phyloP scores from a whole-genome alignment of 2,329 filamentous ascomycete species.

The Ascochyta pisi region DNA sequence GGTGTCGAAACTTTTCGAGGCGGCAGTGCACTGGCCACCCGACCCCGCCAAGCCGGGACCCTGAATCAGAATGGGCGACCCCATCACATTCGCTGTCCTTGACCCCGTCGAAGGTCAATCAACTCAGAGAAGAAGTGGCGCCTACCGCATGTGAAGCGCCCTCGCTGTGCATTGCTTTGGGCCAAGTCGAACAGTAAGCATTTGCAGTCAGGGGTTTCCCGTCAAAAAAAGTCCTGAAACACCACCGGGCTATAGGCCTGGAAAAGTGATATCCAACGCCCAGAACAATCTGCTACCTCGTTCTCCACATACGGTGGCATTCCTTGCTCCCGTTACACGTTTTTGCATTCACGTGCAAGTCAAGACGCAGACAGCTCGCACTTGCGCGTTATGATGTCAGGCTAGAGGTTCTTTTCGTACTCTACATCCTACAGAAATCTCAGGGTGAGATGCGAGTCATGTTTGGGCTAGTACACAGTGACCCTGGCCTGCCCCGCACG shows the following conservation, averaged over 20 bases:
- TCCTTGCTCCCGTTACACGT: not conserved
- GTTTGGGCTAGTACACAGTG: conserved; percentile 15
- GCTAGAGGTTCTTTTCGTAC: not conserved
- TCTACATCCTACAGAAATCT: not conserved
- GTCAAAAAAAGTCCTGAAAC: conserved; percentile 1
- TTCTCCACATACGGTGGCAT: not conserved
- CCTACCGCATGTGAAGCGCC: not conserved
- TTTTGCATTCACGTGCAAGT: conserved; percentile 3
- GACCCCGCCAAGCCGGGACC: conserved; percentile 11
- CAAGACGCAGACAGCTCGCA: not conserved
- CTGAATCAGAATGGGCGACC: conserved; percentile 1
- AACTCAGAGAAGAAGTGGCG: not conserved
- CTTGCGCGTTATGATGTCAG: not conserved
- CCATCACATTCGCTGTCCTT: not conserved
- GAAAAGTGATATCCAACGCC: not conserved
- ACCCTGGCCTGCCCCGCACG: conserved; percentile 1
- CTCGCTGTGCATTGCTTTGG: not conserved
- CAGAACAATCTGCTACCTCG: conserved; percentile 1
- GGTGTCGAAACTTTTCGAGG: conserved; percentile 29
- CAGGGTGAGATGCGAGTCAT: conserved; percentile 1
- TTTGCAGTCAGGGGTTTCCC: not conserved
- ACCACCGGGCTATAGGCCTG: not conserved
- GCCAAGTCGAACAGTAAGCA: not conserved
- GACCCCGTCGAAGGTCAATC: no score
- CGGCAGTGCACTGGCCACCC: conserved; percentile 20